Evolutionary conservation across 106 monocot species (phyloP), one percentile per base, ranked within the genome.

Genomic region (Dendrobium catenatum): DNA sequence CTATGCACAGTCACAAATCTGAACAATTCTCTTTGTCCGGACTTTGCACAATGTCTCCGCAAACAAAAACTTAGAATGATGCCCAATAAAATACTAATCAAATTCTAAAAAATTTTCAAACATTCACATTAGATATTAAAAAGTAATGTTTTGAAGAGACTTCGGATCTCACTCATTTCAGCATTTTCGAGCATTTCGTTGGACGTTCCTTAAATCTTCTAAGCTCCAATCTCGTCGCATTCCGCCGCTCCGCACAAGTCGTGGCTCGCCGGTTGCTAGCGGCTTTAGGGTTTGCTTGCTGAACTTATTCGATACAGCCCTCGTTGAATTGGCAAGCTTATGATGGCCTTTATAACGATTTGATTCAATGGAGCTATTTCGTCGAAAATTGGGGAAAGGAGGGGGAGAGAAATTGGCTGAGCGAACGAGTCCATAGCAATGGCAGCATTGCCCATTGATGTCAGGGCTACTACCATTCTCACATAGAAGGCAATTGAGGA

Each of bases 181-280:
- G 37, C 37, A 0, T 37, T 3, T 37, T 37, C 37, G 37, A 3
- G 37, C 37, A 37, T 2, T 37, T 46, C 46, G 1, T 46, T 7
- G 8, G 9, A 6, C 9, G 46, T 42, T 81, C 41, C 68, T 41
- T 8, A 86, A 74, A 66, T 86, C 79, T 80, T 89, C 89, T 29
- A 89, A 86, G 84, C 89, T 89, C 89, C 89, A 89, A 29, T 89
- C 86, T 76, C 86, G 73, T 43, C 86, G 77, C 81, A 86, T 83
- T 15, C 86, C 89, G 2, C 86, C 81, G 42, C 86, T 76, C 42
- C 86, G 68, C 46, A 86, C 46, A 19, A 84, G 83, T 33, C 76
- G 70, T 1, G 89, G 84, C 89, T 86, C 86, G 15, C 54, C 75
- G 68, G 10, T 9, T 19, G 13, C 76, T 3, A 20, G 29, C 26